Evolutionary conservation across 2,329 filamentous ascomycete species (phyloP), one percentile per base, ranked within the genome.

Genomic region (Diplodia mutila): DNA sequence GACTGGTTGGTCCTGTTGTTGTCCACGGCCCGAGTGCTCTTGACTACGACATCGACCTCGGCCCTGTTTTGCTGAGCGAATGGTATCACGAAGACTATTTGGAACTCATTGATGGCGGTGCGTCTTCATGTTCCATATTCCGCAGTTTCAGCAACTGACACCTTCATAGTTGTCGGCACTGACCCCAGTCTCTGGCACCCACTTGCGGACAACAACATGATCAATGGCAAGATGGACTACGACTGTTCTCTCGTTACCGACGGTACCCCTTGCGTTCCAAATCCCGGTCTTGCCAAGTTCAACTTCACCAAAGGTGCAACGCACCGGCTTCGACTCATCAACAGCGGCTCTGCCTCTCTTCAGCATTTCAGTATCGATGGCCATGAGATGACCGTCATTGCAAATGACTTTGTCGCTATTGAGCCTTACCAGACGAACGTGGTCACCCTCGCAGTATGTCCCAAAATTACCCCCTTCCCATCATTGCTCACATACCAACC

Each of bases 291-390:
- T 4, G 71, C 68, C 23, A 75, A 77, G 27, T 82, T 78, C 72
- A 76, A 77, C 37, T 82, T 83, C 69, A 70, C 74, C 4, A 72
- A 74, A 4, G 80, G 78, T 29, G 81, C 78, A 42, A 79, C 75
- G 0, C 80, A 83, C 66, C 77, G 77, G 5, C 72, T 83, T 11
- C 76, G 81, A 2, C 70, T 83, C 9, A 78, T 83, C 57, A 83
- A 83, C 55, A 74, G 73, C 23, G 79, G 78, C 6, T 76, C 80
- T 18, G 79, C 79, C 54, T 78, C 76, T 0, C 75, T 78, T 11
- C 77, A 76, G 71, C 79, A 81, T 55, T 81, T 83, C 70, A 76
- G 73, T 68, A 79, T 83, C 48, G 81, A 83, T 69, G 77, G 77
- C 54, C 80, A 83, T 70, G 79, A 73, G 4, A 72, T 83, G 72